Percentiles rank a stretch among this genome's conserved stretches.
Conservation (phyloP, 78 protist species). For the Pigoraptor vietnamica region DNA sequence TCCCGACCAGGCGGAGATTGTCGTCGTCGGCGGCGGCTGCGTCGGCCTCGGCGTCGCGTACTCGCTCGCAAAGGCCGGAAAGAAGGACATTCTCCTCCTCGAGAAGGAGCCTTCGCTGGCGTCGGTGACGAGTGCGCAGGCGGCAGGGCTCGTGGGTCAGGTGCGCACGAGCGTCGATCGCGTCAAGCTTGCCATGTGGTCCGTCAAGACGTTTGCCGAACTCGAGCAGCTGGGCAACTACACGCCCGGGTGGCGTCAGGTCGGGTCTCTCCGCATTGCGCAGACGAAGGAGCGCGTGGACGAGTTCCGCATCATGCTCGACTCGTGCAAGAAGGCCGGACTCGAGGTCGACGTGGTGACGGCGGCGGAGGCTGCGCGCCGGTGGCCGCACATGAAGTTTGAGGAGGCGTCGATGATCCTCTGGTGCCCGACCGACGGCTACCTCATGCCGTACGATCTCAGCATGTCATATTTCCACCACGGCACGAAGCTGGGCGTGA, state of each 20-base stretch:
- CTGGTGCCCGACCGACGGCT: background rate
- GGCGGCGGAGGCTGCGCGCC: background rate
- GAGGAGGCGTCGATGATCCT: background rate
- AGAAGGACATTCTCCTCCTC: background rate
- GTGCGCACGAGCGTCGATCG: background rate
- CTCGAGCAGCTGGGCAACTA: background rate
- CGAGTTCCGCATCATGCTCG: background rate
- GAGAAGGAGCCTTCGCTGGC: background rate
- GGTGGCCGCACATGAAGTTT: background rate
- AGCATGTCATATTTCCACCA: background rate
- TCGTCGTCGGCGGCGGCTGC: background rate
- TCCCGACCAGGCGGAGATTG: background rate
- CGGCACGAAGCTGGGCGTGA: background rate
- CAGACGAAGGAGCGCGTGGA: background rate
- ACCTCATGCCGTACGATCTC: background rate
- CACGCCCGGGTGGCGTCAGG: background rate
- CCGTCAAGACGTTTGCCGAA: background rate
- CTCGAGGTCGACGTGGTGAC: background rate
- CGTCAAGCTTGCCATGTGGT: background rate
- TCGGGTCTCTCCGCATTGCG: background rate
- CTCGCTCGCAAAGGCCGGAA: background rate
- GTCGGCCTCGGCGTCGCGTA: background rate
- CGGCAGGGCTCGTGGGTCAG: background rate
- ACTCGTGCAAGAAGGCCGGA: background rate
- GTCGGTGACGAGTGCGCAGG: background rate